Conservation (phyloP, 164 flowering plant species). For the Stephania cephalantha region DNA sequence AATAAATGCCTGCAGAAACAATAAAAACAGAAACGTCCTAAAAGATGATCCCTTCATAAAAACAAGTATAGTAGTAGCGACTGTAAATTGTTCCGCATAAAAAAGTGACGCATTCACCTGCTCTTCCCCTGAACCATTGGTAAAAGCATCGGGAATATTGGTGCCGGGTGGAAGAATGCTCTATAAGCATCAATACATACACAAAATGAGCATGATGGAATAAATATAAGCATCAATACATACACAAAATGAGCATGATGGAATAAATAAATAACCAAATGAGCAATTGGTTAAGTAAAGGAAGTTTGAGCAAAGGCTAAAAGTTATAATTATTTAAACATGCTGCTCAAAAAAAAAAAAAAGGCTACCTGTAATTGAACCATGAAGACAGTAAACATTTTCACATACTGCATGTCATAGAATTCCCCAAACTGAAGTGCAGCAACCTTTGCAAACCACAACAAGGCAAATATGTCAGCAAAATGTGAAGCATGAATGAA, state of each 20-base stretch:
- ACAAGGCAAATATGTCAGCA: not conserved
- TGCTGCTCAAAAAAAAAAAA: not conserved
- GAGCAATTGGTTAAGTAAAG: not conserved
- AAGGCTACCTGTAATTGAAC: conserved; percentile 76
- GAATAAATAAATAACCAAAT: not conserved
- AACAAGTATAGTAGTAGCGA: not conserved
- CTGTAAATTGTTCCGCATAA: not conserved
- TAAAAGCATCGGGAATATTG: conserved; percentile 86
- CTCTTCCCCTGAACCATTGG: conserved; percentile 79
- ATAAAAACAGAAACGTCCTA: not conserved
- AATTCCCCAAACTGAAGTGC: conserved; percentile 75
- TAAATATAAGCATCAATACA: conserved; percentile 10
- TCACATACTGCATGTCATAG: conserved; percentile 68
- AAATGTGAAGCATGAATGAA: conserved; percentile 5
- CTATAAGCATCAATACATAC: conserved; percentile 28
- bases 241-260: not conserved
- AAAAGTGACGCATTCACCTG: conserved; percentile 38
- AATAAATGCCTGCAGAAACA: conserved; percentile 72
- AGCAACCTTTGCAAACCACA: conserved; percentile 57
- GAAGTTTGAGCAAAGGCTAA: not conserved
- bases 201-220: not conserved
- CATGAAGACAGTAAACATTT: conserved; percentile 77
- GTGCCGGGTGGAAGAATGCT: conserved; percentile 65
- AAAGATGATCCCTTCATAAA: not conserved
- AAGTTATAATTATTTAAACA: not conserved